Conservation (phyloP, 768 basidiomycete species). For the Basidioascus undulatus region DNA sequence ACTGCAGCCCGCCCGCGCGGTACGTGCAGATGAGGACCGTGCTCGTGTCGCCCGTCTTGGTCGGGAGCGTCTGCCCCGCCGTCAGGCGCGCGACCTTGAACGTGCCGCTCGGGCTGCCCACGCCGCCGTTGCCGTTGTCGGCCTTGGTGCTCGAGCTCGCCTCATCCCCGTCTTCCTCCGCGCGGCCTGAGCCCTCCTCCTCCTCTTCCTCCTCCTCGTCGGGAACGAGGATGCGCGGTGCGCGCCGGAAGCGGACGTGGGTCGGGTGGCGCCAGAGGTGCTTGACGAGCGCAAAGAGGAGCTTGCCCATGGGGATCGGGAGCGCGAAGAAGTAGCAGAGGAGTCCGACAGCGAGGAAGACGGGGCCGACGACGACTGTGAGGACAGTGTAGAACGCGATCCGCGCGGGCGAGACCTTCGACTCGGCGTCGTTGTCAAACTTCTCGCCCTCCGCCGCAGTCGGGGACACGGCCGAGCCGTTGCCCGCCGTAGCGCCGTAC, state of each 20-base stretch:
- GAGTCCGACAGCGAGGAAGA: constrained; percentile 65
- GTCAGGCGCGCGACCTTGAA: constrained; percentile 49
- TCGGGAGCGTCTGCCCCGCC: constrained; percentile 74
- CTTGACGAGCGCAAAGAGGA: constrained; percentile 82
- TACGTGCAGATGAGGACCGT: constrained; percentile 89
- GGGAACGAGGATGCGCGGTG: constrained; percentile 29
- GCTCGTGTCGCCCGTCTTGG: constrained; percentile 41
- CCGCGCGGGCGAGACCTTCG: constrained; percentile 36
- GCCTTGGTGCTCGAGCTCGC: neutral
- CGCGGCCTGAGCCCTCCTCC: too few relatives aligned
- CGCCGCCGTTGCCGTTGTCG: constrained; percentile 6
- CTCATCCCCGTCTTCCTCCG: too few relatives aligned
- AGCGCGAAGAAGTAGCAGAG: constrained; percentile 89
- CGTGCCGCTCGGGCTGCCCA: constrained; percentile 15
- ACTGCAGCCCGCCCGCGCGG: constrained; percentile 63
- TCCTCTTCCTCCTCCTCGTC: constrained; percentile 7
- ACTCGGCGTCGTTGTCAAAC: constrained; percentile 9
- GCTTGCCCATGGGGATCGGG: constrained; percentile 92
- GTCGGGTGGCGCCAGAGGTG: constrained; percentile 56
- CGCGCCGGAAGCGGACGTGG: constrained; percentile 74
- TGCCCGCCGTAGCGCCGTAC: constrained; percentile 37
- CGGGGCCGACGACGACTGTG: constrained; percentile 53
- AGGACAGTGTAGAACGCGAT: constrained; percentile 62
- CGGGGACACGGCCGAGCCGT: too few relatives aligned
- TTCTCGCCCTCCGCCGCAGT: too few relatives aligned